Percentiles rank a stretch among this genome's conserved stretches.
Conservation (phyloP, 306 rosid species). For the Prunus davidiana region DNA sequence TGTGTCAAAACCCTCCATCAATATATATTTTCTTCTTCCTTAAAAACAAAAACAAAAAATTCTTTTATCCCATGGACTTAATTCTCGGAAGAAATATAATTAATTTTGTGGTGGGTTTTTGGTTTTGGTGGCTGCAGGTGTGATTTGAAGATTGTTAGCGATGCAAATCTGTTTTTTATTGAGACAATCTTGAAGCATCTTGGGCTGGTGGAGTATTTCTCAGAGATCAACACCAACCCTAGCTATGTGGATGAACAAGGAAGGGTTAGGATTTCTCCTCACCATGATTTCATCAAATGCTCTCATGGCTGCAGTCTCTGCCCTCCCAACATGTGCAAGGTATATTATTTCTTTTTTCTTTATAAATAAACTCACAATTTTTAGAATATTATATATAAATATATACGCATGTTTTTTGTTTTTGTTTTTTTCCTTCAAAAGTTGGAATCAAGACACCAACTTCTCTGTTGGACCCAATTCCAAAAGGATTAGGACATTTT, state of each 20-base stretch:
- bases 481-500: conserved; percentile 5
- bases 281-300: conserved; percentile 49
- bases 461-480: background rate
- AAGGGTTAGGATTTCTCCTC: conserved; percentile 53
- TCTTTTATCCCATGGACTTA: too few relatives aligned
- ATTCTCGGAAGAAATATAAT: background rate
- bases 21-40: background rate
- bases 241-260: conserved; percentile 63
- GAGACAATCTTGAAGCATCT: conserved; percentile 66
- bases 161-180: conserved; percentile 72
- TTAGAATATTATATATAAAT: too few relatives aligned
- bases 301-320: conserved; percentile 60
- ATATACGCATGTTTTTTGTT: too few relatives aligned
- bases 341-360: background rate
- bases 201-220: conserved; percentile 55
- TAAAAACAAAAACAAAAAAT: too few relatives aligned
- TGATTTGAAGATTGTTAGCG: conserved; percentile 77
- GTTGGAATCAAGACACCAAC: too few relatives aligned
- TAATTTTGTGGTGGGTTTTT: conserved; percentile 1
- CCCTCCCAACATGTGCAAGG: conserved; percentile 96
- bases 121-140: conserved; percentile 38
- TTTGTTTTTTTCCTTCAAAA: too few relatives aligned
- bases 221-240: conserved; percentile 73
- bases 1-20: background rate
- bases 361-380: background rate